Percentiles rank a stretch among this genome's conserved stretches.
Evolutionary conservation across 345 rosid species (phyloP).

Genomic region (Raphanus raphanistrum): DNA sequence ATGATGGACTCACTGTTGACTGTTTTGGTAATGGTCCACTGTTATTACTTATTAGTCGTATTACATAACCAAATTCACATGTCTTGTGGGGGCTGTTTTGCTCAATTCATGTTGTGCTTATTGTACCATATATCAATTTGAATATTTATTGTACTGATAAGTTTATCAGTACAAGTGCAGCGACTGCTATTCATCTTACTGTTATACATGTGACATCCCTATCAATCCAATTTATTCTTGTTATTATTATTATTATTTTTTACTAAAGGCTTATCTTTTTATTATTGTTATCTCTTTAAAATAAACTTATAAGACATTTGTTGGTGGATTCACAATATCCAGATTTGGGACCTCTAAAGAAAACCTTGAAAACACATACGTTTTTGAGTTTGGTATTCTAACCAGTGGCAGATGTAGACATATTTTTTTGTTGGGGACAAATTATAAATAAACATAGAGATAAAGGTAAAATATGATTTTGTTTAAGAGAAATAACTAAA

Average conservation of each 20-base stretch:
- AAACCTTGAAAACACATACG: background rate
- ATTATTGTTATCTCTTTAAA: background rate
- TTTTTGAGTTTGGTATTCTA: too few relatives aligned
- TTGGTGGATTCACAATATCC: conserved; percentile 8
- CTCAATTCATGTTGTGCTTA: conserved; percentile 14
- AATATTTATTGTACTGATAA: background rate
- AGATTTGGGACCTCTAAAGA: background rate
- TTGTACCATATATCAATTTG: conserved; percentile 1
- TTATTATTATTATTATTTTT: background rate
- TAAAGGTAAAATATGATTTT: too few relatives aligned
- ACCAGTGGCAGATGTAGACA: too few relatives aligned
- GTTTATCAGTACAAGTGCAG: conserved; percentile 17
- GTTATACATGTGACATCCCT: conserved; percentile 30
- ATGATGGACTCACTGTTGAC: conserved; percentile 29
- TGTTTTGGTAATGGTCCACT: conserved; percentile 32
- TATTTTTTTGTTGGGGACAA: too few relatives aligned
- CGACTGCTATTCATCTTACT: conserved; percentile 17
- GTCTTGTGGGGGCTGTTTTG: conserved; percentile 27
- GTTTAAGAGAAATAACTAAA: too few relatives aligned
- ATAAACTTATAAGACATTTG: background rate
- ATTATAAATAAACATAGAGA: too few relatives aligned
- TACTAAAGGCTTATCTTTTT: background rate
- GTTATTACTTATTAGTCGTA: background rate
- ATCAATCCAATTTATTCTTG: conserved; percentile 10
- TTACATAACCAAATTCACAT: conserved; percentile 30